phyloP scores from a whole-genome alignment of 2,329 filamentous ascomycete species.

The Paracorniculantispora psalliotae region DNA sequence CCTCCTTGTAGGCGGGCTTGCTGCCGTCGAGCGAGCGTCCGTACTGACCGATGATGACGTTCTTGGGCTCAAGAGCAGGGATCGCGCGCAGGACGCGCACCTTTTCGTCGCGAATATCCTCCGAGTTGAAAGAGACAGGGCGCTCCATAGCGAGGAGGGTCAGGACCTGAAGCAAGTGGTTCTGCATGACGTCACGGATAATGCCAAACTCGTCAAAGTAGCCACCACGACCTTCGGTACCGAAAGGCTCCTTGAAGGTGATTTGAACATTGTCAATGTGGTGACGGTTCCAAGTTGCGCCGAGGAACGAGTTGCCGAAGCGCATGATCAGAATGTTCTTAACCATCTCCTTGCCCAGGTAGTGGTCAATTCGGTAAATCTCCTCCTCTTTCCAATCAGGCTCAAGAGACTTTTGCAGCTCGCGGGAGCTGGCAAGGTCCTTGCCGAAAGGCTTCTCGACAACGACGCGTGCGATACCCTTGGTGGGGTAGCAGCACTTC shows the following conservation, averaged over 20 bases:
- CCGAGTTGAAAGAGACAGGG: conserved; percentile 94
- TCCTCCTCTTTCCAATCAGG: conserved; percentile 99
- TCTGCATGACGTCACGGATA: conserved; percentile 99
- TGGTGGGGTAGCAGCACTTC: conserved; percentile 90
- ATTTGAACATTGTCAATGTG: conserved; percentile 99
- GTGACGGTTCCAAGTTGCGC: conserved; percentile 97
- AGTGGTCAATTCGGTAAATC: conserved; percentile 98
- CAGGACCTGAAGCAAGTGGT: conserved; percentile 93
- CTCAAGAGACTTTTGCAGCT: conserved; percentile 89
- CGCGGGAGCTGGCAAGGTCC: conserved; percentile 87
- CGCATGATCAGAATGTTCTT: conserved; percentile 98
- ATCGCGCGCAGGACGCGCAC: conserved; percentile 92
- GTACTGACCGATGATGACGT: conserved; percentile 99
- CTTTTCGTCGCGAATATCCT: conserved; percentile 98
- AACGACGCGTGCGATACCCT: conserved; percentile 89
- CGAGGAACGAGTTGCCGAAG: conserved; percentile 98
- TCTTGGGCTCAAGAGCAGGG: conserved; percentile 94
- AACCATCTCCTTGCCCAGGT: conserved; percentile 99
- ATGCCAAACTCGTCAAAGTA: conserved; percentile 99
- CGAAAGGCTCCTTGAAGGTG: conserved; percentile 98
- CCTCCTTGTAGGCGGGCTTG: conserved; percentile 98
- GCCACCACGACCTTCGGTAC: conserved; percentile 92
- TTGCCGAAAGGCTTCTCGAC: conserved; percentile 99
- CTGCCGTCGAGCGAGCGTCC: conserved; percentile 91
- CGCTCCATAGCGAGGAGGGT: conserved; percentile 97